phyloP scores from a whole-genome alignment of 176 grass and related monocot species.

The Bolboschoenus planiculmis region DNA sequence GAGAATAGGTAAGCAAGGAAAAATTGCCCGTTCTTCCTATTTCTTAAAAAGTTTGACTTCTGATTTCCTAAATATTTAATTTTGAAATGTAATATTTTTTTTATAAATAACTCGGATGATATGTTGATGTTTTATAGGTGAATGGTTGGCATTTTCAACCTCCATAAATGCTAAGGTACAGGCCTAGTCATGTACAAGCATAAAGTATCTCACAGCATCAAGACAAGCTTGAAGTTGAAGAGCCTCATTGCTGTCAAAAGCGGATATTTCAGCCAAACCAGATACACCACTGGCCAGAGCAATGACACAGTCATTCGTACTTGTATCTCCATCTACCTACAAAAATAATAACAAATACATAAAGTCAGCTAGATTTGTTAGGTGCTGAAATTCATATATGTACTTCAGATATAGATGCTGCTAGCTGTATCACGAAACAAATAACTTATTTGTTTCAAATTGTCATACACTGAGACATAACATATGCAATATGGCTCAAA shows the following conservation, averaged over 20 bases:
- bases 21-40: background rate
- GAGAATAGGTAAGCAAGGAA: background rate
- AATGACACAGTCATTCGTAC: slow-evolving; percentile 96
- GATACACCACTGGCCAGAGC: slow-evolving; percentile 94
- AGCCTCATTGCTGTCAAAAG: slow-evolving; percentile 62
- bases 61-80: background rate
- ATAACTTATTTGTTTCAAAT: background rate
- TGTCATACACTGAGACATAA: background rate
- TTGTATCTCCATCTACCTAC: slow-evolving; percentile 99
- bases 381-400: background rate
- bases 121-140: background rate
- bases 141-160: background rate
- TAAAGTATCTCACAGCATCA: slow-evolving; percentile 65
- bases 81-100: background rate
- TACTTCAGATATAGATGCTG: background rate
- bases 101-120: background rate
- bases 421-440: background rate
- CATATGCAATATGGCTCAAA: background rate
- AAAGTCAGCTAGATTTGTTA: background rate
- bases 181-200: background rate
- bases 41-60: background rate
- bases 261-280: slow-evolving; percentile 46
- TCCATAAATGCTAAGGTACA: background rate
- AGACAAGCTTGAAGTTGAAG: slow-evolving; percentile 81
- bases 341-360: slow-evolving; percentile 9